phyloP scores from a whole-genome alignment of 1,139 yeast species.

The Zygosaccharomyces sapae region DNA sequence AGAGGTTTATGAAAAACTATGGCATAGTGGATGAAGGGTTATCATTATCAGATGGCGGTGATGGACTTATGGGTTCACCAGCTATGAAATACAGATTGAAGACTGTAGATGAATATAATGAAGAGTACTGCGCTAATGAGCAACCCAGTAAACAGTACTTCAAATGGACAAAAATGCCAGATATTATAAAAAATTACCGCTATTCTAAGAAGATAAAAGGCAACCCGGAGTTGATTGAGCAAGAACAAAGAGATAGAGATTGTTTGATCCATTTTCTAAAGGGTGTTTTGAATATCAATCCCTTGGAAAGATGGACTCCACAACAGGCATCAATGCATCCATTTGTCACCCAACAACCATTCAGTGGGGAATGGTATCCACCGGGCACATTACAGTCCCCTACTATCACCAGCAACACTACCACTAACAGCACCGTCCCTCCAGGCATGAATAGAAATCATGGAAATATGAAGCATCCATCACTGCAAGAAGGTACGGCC shows the following conservation, averaged over 20 bases:
- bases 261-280: slow-evolving; percentile 71
- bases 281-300: slow-evolving; percentile 79
- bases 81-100: slow-evolving; percentile 46
- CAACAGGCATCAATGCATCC: slow-evolving; percentile 94
- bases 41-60: slow-evolving; percentile 29
- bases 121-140: slow-evolving; percentile 56
- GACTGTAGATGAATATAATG: slow-evolving; percentile 55
- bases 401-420: too few species aligned
- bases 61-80: slow-evolving; percentile 21
- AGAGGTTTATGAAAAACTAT: slow-evolving; percentile 58
- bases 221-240: slow-evolving; percentile 52
- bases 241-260: slow-evolving; percentile 68
- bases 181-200: slow-evolving; percentile 71
- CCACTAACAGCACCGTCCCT: too few species aligned
- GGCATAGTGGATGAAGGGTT: slow-evolving; percentile 10
- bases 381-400: slow-evolving; percentile 37
- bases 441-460: too few species aligned
- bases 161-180: slow-evolving; percentile 64
- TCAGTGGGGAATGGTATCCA: slow-evolving; percentile 46
- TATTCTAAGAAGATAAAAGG: slow-evolving; percentile 73
- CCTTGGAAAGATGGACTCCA: slow-evolving; percentile 93
- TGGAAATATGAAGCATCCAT: slow-evolving; percentile 17
- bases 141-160: slow-evolving; percentile 83
- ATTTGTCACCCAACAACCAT: slow-evolving; percentile 57
- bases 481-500: slow-evolving; percentile 24